Evolutionary conservation across 179 eudicot genomes (phyloP).

Genomic region (Drosera spatulata): DNA sequence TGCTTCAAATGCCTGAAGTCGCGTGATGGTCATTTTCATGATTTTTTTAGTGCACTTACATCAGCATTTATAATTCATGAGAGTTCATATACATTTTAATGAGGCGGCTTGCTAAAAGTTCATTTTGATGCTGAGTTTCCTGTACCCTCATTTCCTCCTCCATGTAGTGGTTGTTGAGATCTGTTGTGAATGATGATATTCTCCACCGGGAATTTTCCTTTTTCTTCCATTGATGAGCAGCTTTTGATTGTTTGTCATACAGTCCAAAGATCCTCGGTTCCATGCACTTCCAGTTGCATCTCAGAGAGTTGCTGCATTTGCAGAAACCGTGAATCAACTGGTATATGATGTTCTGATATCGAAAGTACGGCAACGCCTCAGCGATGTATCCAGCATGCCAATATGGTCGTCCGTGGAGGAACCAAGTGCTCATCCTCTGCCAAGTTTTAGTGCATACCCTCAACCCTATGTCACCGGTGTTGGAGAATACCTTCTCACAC

Average conservation of each 20-base stretch:
- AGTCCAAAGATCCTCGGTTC: slow-evolving; percentile 95
- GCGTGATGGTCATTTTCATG: neutral
- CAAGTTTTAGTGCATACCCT: slow-evolving; percentile 91
- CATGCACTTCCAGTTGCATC: slow-evolving; percentile 90
- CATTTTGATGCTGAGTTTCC: too few species aligned
- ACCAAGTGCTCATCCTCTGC: slow-evolving; percentile 55
- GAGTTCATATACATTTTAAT: too few species aligned
- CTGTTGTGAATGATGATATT: too few species aligned
- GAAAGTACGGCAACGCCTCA: slow-evolving; percentile 80
- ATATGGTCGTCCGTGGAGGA: slow-evolving; percentile 86
- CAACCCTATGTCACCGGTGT: slow-evolving; percentile 78
- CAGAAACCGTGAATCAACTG: slow-evolving; percentile 83
- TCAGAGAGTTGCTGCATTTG: slow-evolving; percentile 81
- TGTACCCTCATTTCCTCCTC: too few species aligned
- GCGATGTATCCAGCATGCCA: slow-evolving; percentile 64
- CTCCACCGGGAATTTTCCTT: neutral
- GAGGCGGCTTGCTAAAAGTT: too few species aligned
- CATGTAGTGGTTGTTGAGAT: too few species aligned
- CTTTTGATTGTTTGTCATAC: slow-evolving; percentile 13
- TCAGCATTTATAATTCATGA: too few species aligned
- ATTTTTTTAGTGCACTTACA: neutral
- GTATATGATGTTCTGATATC: slow-evolving; percentile 91
- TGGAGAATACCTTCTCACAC: slow-evolving; percentile 94
- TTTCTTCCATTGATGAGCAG: neutral
- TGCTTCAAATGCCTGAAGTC: neutral